Percentiles rank a stretch among this genome's conserved stretches.
Conservation (phyloP, 148 eudicot genomes). For the Heliosperma pusillum region DNA sequence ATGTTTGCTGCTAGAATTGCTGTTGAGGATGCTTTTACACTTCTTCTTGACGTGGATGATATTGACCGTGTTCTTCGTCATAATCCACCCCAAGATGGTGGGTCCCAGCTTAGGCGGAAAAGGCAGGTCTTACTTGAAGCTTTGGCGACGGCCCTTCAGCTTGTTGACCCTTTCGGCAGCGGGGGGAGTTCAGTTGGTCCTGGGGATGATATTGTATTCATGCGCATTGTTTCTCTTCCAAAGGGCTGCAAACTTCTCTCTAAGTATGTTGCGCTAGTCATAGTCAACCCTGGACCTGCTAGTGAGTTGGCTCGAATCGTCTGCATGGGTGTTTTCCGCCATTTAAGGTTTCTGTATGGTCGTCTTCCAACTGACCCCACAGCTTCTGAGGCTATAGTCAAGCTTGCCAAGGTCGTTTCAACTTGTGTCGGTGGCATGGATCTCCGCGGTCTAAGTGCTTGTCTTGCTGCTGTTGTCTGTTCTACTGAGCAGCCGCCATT, state of each 20-base stretch:
- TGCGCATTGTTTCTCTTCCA: constrained; percentile 65
- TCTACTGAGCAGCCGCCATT: constrained; percentile 88
- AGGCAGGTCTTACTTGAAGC: constrained; percentile 67
- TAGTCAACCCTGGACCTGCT: constrained; percentile 38
- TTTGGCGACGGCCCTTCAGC: constrained; percentile 72
- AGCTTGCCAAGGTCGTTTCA: constrained; percentile 48
- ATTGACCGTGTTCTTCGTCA: constrained; percentile 66
- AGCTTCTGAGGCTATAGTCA: constrained; percentile 35
- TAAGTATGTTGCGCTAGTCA: constrained; percentile 56
- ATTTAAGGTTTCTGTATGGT: constrained; percentile 82
- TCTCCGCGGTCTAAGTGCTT: constrained; percentile 69
- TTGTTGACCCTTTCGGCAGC: constrained; percentile 73
- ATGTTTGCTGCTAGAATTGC: constrained; percentile 92
- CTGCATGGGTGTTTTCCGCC: constrained; percentile 90
- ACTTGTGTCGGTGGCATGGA: constrained; percentile 63
- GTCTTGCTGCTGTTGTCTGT: constrained; percentile 95
- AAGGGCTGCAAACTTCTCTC: constrained; percentile 79
- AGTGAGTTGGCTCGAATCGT: constrained; percentile 67
- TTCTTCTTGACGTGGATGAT: constrained; percentile 91
- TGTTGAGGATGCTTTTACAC: constrained; percentile 71
- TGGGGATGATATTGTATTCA: constrained; percentile 67
- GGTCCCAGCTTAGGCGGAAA: constrained; percentile 50
- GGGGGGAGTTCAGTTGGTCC: constrained; percentile 52
- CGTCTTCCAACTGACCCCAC: constrained; percentile 41
- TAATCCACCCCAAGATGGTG: constrained; percentile 74